Conservation (phyloP, 768 basidiomycete species). For the Chalciporus piperatus region DNA sequence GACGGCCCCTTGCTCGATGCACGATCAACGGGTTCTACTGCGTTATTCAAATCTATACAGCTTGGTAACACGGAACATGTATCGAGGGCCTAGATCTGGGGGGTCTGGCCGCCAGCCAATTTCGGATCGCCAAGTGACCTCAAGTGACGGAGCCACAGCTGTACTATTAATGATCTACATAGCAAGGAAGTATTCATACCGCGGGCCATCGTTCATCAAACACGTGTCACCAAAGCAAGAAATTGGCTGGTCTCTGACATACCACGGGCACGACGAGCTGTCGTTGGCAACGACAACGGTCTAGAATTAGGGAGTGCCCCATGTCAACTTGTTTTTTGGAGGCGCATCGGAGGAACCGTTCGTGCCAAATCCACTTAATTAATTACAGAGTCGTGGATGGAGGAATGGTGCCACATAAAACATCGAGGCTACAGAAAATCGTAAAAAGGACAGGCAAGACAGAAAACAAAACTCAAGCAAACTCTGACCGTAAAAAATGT, state of each 20-base stretch:
- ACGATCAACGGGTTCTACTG: not conserved
- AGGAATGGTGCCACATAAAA: not conserved
- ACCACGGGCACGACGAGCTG: too few species aligned
- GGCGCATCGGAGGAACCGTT: too few species aligned
- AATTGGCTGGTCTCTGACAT: too few species aligned
- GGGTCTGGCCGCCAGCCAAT: not conserved
- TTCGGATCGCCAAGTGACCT: not conserved
- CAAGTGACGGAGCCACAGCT: too few species aligned
- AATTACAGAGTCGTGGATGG: not conserved
- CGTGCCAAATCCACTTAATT: not conserved
- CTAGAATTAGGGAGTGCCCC: too few species aligned
- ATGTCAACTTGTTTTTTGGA: too few species aligned
- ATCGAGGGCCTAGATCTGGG: slow-evolving; percentile 2
- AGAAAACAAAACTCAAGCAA: not conserved
- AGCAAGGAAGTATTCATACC: too few species aligned
- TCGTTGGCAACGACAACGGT: too few species aligned
- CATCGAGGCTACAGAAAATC: not conserved
- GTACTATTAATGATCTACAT: too few species aligned
- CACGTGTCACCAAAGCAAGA: too few species aligned
- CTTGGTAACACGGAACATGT: slow-evolving; percentile 17
- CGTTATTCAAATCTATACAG: slow-evolving; percentile 18
- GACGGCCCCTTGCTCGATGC: not conserved
- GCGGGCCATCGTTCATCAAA: too few species aligned
- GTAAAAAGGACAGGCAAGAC: not conserved
- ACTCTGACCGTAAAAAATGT: not conserved